Conservation (phyloP, 176 grass and related monocot species). For the Hsuehochloa calcarea region DNA sequence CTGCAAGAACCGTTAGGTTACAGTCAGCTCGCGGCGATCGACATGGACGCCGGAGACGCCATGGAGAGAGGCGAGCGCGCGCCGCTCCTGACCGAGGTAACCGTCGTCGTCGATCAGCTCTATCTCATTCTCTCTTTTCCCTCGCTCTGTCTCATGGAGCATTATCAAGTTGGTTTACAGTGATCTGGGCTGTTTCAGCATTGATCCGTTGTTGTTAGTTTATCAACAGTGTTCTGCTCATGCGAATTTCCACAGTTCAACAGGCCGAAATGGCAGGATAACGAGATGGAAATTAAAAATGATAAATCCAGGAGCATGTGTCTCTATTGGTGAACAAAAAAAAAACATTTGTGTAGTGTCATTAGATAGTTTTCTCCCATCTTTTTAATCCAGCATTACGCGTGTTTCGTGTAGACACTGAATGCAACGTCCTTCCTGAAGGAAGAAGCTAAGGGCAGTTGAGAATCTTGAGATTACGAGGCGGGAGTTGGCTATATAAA, state of each 20-base stretch:
- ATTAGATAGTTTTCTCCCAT: neutral
- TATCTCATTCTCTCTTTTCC: neutral
- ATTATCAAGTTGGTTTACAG: neutral
- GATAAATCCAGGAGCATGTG: neutral
- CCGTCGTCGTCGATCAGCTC: neutral
- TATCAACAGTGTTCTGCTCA: neutral
- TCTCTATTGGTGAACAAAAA: neutral
- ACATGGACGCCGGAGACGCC: conserved; percentile 40
- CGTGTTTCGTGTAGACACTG: neutral
- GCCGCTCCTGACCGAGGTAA: conserved; percentile 41
- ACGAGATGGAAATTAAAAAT: neutral
- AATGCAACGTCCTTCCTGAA: neutral
- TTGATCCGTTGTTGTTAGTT: neutral
- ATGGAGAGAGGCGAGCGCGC: conserved; percentile 42
- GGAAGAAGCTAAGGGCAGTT: neutral
- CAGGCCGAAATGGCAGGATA: neutral
- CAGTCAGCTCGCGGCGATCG: neutral
- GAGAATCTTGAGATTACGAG: neutral
- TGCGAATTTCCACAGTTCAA: neutral
- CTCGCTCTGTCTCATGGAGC: neutral
- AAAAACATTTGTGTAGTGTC: neutral
- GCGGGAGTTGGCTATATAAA: neutral
- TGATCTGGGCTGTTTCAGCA: neutral
- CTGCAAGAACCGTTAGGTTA: neutral
- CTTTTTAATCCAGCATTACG: neutral